Conservation (phyloP, 306 rosid genomes). For the Ormosia emarginata region DNA sequence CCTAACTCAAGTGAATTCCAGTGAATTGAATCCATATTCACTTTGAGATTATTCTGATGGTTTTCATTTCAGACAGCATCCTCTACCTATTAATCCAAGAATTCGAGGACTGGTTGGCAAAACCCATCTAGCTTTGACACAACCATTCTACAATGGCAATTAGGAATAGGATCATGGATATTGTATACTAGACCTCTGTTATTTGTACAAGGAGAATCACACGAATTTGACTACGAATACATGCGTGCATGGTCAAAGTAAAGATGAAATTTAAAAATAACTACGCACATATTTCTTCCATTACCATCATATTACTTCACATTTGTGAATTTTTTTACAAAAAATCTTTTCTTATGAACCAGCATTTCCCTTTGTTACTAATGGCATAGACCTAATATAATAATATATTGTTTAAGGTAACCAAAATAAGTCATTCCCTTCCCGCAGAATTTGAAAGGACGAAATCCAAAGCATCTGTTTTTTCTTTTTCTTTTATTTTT, state of each 20-base stretch:
- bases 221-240: no score
- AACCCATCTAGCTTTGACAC: not conserved
- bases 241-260: no score
- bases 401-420: not conserved
- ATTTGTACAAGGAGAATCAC: no score
- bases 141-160: not conserved
- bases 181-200: not conserved
- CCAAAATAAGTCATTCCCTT: not conserved
- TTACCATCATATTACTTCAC: no score
- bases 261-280: no score
- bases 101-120: not conserved
- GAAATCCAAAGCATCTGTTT: not conserved
- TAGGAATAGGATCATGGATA: not conserved
- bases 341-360: no score
- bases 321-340: no score
- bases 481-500: not conserved
- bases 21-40: slow-evolving; percentile 5
- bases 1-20: not conserved
- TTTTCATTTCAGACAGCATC: not conserved
- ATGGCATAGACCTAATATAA: not conserved
- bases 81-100: not conserved
- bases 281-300: no score
- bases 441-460: not conserved
- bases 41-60: not conserved
- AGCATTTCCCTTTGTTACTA: not conserved